phyloP scores from a whole-genome alignment of 108 stramenopile genomes.

The Epipyxis sp. region DNA sequence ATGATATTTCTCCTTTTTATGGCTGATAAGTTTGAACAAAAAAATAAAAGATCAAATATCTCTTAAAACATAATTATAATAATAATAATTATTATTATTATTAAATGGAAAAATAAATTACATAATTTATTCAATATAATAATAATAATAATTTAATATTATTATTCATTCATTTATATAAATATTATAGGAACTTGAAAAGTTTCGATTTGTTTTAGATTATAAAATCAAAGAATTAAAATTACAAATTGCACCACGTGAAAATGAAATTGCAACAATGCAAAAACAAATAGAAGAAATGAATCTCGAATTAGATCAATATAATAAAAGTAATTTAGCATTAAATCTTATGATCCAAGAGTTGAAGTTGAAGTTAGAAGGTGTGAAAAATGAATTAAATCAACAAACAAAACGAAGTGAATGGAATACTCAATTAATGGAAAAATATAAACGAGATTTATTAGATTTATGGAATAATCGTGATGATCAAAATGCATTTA shows the following conservation, averaged over 20 bases:
- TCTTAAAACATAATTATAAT: no score
- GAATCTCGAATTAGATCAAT: constrained; percentile 66
- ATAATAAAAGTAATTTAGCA: constrained; percentile 63
- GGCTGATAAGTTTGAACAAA: no score
- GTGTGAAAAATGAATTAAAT: constrained; percentile 46
- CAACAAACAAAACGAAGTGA: constrained; percentile 42
- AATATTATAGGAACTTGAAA: constrained; percentile 57
- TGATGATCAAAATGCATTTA: constrained; percentile 42
- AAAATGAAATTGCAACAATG: constrained; percentile 64
- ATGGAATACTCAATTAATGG: constrained; percentile 21
- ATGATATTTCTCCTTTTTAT: no score
- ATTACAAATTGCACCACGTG: constrained; percentile 64
- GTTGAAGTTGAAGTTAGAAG: constrained; percentile 60
- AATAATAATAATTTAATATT: no score
- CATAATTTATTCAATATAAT: no score
- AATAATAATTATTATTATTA: no score
- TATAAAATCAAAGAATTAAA: constrained; percentile 72
- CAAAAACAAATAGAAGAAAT: constrained; percentile 65
- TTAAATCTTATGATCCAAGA: constrained; percentile 66
- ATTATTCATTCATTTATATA: background rate
- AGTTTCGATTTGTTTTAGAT: constrained; percentile 72
- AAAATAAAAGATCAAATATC: no score
- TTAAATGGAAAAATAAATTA: no score
- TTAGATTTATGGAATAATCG: constrained; percentile 11
- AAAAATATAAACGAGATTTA: constrained; percentile 48